Evolutionary conservation across 1,284 basidiomycete genomes (phyloP).

Genomic region (Trichosporon inkin): DNA sequence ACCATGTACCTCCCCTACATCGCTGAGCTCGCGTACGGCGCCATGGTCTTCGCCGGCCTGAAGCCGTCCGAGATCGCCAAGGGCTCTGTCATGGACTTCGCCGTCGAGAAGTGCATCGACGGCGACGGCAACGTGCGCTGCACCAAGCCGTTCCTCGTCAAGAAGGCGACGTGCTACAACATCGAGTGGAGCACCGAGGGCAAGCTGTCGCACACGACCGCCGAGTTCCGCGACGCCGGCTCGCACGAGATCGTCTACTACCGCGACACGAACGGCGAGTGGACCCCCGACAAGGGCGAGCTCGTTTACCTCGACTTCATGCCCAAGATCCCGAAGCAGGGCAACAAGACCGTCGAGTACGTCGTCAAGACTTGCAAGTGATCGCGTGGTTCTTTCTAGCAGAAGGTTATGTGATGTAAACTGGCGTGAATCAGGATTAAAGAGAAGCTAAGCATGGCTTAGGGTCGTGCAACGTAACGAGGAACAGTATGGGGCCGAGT

Average conservation of each 20-base stretch:
- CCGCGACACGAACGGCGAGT: slow-evolving; percentile 48
- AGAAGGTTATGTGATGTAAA: too few species aligned
- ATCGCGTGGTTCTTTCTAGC: too few species aligned
- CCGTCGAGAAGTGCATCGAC: slow-evolving; percentile 47
- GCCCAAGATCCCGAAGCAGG: slow-evolving; percentile 44
- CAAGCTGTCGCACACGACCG: slow-evolving; percentile 47
- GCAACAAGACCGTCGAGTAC: slow-evolving; percentile 46
- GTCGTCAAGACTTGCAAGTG: slow-evolving; percentile 43
- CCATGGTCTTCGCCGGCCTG: slow-evolving; percentile 34
- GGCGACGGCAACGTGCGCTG: slow-evolving; percentile 42
- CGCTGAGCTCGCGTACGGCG: slow-evolving; percentile 34
- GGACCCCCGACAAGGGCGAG: slow-evolving; percentile 47
- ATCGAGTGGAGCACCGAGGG: slow-evolving; percentile 49
- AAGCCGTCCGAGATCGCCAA: slow-evolving; percentile 28
- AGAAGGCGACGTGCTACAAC: slow-evolving; percentile 45
- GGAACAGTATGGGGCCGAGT: too few species aligned
- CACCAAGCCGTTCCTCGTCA: slow-evolving; percentile 46
- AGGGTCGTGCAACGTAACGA: too few species aligned
- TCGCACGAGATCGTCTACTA: slow-evolving; percentile 46
- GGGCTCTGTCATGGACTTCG: slow-evolving; percentile 45
- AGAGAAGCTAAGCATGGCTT: too few species aligned
- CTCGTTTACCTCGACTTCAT: slow-evolving; percentile 50
- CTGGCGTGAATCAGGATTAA: too few species aligned
- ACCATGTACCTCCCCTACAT: slow-evolving; percentile 47
- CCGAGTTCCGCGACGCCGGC: slow-evolving; percentile 47